phyloP scores from a whole-genome alignment of 306 rosid species.

The Quercus parvula region DNA sequence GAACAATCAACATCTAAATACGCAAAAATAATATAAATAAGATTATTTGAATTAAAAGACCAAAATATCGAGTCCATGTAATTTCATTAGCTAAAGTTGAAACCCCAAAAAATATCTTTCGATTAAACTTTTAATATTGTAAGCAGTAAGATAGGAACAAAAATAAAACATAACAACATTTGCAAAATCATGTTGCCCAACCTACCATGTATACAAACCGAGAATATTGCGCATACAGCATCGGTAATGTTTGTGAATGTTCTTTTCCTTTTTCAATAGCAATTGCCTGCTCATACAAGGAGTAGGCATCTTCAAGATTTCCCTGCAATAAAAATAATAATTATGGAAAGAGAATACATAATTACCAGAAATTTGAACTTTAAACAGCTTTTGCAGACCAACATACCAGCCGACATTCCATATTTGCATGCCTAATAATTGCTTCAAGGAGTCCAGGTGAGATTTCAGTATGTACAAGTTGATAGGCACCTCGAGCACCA shows the following conservation, averaged over 20 bases:
- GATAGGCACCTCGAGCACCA: constrained; percentile 92
- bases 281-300: constrained; percentile 85
- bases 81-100: not conserved
- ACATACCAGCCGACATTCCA: constrained; percentile 91
- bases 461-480: constrained; percentile 86
- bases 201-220: constrained; percentile 87
- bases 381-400: constrained; percentile 8
- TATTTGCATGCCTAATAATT: constrained; percentile 84
- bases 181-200: constrained; percentile 2
- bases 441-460: constrained; percentile 99
- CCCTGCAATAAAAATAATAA: constrained; percentile 50
- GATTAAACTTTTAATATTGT: not conserved
- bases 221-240: constrained; percentile 85
- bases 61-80: not conserved
- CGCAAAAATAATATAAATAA: not conserved
- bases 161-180: not conserved
- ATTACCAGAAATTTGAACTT: constrained; percentile 6
- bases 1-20: not conserved
- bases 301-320: constrained; percentile 75
- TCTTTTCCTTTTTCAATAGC: constrained; percentile 98
- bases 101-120: not conserved
- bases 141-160: not conserved
- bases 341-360: constrained; percentile 5
- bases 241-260: constrained; percentile 76
- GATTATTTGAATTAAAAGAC: not conserved